Evolutionary conservation across 2,329 filamentous ascomycete genomes (phyloP).

Genomic region (Torrubiella hemipterigena): DNA sequence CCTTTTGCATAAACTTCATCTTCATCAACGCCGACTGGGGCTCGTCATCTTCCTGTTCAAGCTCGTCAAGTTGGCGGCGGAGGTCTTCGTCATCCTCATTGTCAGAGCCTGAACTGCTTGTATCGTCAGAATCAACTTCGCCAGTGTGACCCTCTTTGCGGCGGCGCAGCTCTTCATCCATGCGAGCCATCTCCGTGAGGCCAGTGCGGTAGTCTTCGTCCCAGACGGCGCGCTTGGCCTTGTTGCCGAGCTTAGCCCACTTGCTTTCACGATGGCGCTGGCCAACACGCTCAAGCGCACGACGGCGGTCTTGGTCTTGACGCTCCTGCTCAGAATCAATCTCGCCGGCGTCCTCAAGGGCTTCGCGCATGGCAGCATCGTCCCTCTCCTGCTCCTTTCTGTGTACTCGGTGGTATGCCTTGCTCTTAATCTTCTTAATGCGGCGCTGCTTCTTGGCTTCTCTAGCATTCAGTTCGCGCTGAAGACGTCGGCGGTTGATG

Average conservation of each 20-base stretch:
- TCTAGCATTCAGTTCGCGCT: conserved; percentile 74
- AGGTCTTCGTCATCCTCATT: conserved; percentile 47
- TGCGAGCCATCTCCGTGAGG: conserved; percentile 67
- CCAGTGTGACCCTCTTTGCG: conserved; percentile 62
- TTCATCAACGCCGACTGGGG: conserved; percentile 58
- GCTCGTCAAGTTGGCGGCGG: conserved; percentile 30
- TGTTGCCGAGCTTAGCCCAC: conserved; percentile 78
- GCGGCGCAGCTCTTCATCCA: conserved; percentile 69
- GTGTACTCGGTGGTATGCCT: conserved; percentile 85
- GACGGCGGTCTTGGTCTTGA: conserved; percentile 54
- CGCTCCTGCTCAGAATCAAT: conserved; percentile 55
- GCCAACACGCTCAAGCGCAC: conserved; percentile 77
- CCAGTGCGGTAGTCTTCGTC: conserved; percentile 74
- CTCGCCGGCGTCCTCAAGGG: conserved; percentile 42
- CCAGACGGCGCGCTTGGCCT: conserved; percentile 71
- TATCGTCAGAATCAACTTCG: conserved; percentile 31
- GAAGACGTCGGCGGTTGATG: conserved; percentile 61
- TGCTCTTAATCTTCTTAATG: conserved; percentile 99
- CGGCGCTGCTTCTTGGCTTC: conserved; percentile 82
- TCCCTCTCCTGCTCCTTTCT: conserved; percentile 55
- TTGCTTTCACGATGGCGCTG: conserved; percentile 79
- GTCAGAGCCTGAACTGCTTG: conserved; percentile 13
- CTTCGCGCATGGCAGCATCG: conserved; percentile 39
- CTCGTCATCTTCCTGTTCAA: conserved; percentile 33
- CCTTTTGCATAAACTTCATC: conserved; percentile 92